Percentiles rank a stretch among this genome's conserved stretches.
phyloP scores from a whole-genome alignment of 2,329 filamentous ascomycete genomes.

The Plenodomus biglobosus region DNA sequence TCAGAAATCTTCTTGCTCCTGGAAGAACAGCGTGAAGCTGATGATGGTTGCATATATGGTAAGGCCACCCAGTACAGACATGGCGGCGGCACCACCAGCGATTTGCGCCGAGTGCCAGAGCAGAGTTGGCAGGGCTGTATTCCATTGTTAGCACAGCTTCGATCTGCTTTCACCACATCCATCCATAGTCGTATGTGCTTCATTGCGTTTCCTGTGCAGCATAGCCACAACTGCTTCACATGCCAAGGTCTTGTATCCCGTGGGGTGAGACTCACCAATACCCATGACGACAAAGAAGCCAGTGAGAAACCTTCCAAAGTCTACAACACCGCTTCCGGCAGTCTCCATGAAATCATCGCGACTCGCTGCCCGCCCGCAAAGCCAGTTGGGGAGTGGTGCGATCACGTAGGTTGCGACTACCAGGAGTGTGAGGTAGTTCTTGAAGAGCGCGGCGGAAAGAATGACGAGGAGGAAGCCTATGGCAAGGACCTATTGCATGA shows the following conservation, averaged over 20 bases:
- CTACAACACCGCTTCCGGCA: slow-evolving; percentile 79
- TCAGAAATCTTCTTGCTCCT: slow-evolving; percentile 94
- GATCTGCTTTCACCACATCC: neutral
- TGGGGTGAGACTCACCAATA: slow-evolving; percentile 67
- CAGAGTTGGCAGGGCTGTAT: slow-evolving; percentile 77
- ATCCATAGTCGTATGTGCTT: neutral
- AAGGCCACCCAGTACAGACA: slow-evolving; percentile 89
- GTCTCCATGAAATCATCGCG: slow-evolving; percentile 94
- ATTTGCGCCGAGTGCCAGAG: slow-evolving; percentile 88
- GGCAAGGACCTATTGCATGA: slow-evolving; percentile 70
- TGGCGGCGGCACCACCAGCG: slow-evolving; percentile 80
- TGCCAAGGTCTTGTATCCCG: neutral
- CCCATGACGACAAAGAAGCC: slow-evolving; percentile 98
- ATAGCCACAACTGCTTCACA: neutral
- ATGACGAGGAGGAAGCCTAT: slow-evolving; percentile 99
- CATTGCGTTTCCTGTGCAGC: neutral
- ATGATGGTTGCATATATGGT: slow-evolving; percentile 98
- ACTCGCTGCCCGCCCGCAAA: slow-evolving; percentile 83
- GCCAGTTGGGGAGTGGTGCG: slow-evolving; percentile 94
- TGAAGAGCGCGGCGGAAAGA: slow-evolving; percentile 91
- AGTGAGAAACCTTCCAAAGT: slow-evolving; percentile 91
- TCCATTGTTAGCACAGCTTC: slow-evolving; percentile 13
- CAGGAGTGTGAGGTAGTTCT: slow-evolving; percentile 91
- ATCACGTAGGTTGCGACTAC: slow-evolving; percentile 95
- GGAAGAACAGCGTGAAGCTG: slow-evolving; percentile 97